Evolutionary conservation across 805 yeast species (phyloP).

Genomic region (Wickerhamomyces rabaulensis): DNA sequence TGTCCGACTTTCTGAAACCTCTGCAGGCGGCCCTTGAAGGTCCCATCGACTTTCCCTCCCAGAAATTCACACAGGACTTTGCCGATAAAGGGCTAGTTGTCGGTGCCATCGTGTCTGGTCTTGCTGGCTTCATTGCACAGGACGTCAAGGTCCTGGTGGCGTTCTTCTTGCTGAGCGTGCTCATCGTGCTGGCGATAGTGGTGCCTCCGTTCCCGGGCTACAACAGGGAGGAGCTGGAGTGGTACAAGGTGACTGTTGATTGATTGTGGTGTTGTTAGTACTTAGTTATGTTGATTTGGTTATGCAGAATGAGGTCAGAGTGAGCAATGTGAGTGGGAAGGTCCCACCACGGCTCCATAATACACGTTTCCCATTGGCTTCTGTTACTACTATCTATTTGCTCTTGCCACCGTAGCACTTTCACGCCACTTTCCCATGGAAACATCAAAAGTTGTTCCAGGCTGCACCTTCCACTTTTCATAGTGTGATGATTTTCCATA

Average conservation of each 20-base stretch:
- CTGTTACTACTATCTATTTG: too few relatives aligned
- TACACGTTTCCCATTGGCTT: background rate
- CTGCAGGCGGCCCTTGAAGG: conserved; percentile 22
- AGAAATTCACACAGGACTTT: conserved; percentile 16
- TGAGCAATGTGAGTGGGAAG: too few relatives aligned
- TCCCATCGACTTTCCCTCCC: conserved; percentile 31
- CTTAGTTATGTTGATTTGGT: too few relatives aligned
- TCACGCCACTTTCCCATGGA: background rate
- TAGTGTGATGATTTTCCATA: background rate
- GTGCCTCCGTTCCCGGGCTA: conserved; percentile 59
- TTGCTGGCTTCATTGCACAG: conserved; percentile 44
- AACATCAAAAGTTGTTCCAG: background rate
- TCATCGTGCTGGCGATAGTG: conserved; percentile 31
- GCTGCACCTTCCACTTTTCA: background rate
- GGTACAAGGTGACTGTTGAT: background rate
- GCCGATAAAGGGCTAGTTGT: conserved; percentile 13
- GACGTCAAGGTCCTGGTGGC: conserved; percentile 36
- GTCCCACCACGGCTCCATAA: too few relatives aligned
- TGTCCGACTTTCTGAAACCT: conserved; percentile 29
- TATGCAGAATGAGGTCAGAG: too few relatives aligned
- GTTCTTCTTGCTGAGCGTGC: conserved; percentile 32
- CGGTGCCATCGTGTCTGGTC: conserved; percentile 32
- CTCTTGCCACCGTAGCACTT: background rate
- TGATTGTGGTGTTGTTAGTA: background rate
- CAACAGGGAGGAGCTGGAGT: conserved; percentile 30